Base-by-base conservation (phyloP, 225 moss, liverwort and hornwort genomes). In the Polytrichum formosum region DNA sequence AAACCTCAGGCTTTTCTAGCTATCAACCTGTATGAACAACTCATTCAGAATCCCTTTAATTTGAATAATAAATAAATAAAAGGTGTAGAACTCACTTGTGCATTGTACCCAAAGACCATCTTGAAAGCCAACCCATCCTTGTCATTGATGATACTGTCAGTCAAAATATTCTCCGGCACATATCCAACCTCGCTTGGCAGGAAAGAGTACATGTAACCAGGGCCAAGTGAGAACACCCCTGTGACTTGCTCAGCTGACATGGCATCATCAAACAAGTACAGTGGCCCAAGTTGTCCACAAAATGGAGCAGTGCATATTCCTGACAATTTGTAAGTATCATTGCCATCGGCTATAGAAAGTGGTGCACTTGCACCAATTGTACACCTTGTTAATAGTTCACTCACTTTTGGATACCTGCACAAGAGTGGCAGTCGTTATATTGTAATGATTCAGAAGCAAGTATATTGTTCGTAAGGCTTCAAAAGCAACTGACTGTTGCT, bases 31-130 rank as follows among this genome's bases (percentile, higher is more conserved):
- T 19, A 5, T 58, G 56, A 19, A 19, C 7, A 19, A 19, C 20
- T 18, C 56, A 56, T 58, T 21, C 58, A 58, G 20, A 58, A 35
- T 35, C 9, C 9, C n/a, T n/a, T n/a, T n/a, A n/a, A n/a, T n/a
- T n/a, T n/a, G n/a, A n/a, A n/a, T n/a, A n/a, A n/a, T n/a, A n/a
- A n/a, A n/a, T n/a, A n/a, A n/a, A 58, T 21, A 6, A 22, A 58
- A 6, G 21, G 58, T 0, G 6, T 21, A 35, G 16, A 26, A 23
- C 76, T 70, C 74, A 92, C 92, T 81, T 92, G 90, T 21, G 92
- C 92, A 78, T 92, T 92, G 72, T 90, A 92, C 58, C 90, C 92
- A 79, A 92, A 90, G 19, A 92, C 75, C 79, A 92, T 90, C 73
- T 85, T 88, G 67, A 87, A 90, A 53, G 87, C 90, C 66, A 92